A percentile compares a stretch with the other conserved stretches of the same genome.
Evolutionary conservation across 2,329 filamentous ascomycete genomes (phyloP).

Genomic region (Septoria petroselini): DNA sequence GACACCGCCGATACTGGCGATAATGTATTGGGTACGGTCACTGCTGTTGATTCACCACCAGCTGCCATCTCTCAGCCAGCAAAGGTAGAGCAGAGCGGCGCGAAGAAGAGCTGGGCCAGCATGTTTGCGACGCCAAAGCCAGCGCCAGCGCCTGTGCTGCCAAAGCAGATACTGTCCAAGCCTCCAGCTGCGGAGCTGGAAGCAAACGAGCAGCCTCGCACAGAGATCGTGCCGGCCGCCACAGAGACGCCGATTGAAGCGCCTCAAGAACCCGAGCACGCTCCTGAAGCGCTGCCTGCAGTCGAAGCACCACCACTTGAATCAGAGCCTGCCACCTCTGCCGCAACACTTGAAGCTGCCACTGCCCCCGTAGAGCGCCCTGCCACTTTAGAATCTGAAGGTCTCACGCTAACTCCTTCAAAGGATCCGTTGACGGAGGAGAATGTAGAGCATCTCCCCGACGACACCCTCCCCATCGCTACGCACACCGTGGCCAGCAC

Average conservation of each 20-base stretch:
- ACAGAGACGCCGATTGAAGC: conserved; percentile 23
- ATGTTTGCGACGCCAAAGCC: conserved; percentile 51
- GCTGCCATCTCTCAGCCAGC: conserved; percentile 36
- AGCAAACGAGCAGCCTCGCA: conserved; percentile 33
- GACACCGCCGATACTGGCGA: conserved; percentile 31
- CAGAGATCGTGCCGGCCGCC: conserved; percentile 10
- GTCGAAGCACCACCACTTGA: conserved; percentile 35
- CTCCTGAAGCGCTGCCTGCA: conserved; percentile 23
- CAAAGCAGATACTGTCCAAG: conserved; percentile 33
- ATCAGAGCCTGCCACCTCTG: conserved; percentile 4
- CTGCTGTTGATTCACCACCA: conserved; percentile 30
- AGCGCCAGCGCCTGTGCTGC: conserved; percentile 47
- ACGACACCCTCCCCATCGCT: conserved; percentile 71
- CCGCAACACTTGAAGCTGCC: conserved; percentile 28
- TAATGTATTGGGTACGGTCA: conserved; percentile 46
- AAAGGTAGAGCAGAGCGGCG: conserved; percentile 38
- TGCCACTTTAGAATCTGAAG: conserved; percentile 18
- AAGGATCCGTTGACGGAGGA: conserved; percentile 83
- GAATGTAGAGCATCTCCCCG: conserved; percentile 87
- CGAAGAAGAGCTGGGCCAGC: conserved; percentile 55
- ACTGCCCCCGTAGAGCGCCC: conserved; percentile 25
- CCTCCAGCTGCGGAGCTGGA: conserved; percentile 34
- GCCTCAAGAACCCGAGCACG: conserved; percentile 17
- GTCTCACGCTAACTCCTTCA: conserved; percentile 57
- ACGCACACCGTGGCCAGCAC: conserved; percentile 88